Conservation (phyloP, 2,329 filamentous ascomycete genomes). For the Pseudogymnoascus sp. region DNA sequence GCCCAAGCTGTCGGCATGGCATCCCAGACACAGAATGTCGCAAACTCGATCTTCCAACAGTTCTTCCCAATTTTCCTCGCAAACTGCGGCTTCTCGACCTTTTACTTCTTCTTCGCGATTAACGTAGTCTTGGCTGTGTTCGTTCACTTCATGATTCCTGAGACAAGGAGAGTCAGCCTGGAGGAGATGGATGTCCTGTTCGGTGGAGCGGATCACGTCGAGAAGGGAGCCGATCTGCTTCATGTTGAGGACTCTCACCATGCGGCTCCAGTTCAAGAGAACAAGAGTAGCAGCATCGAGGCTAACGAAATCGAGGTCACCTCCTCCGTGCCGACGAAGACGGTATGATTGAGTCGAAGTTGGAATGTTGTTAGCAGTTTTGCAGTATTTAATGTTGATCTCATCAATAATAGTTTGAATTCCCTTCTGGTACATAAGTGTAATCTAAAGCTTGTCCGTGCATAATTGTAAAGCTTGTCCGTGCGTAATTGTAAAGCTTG, state of each 20-base stretch:
- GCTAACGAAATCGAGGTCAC: background rate
- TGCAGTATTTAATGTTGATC: background rate
- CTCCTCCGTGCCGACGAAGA: conserved; percentile 1
- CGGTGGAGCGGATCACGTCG: conserved; percentile 29
- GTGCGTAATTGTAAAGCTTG: background rate
- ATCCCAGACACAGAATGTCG: conserved; percentile 52
- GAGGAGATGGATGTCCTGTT: conserved; percentile 51
- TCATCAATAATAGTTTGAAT: background rate
- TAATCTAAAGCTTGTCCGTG: background rate
- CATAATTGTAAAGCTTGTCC: background rate
- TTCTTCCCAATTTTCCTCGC: conserved; percentile 62
- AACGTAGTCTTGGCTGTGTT: conserved; percentile 41
- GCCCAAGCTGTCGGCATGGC: conserved; percentile 61
- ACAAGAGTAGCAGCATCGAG: background rate
- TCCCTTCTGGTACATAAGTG: background rate
- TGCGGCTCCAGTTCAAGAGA: conserved; percentile 6
- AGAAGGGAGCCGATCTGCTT: conserved; percentile 25
- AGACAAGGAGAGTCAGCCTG: conserved; percentile 46
- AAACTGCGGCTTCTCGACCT: conserved; percentile 37
- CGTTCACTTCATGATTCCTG: conserved; percentile 44
- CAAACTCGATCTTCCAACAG: conserved; percentile 60
- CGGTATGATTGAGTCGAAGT: background rate
- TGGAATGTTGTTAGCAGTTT: background rate
- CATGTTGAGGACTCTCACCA: conserved; percentile 23
- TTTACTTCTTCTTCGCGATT: conserved; percentile 47